phyloP scores from a whole-genome alignment of 2,329 filamentous ascomycete species.

The Gaeumannomyces tritici region DNA sequence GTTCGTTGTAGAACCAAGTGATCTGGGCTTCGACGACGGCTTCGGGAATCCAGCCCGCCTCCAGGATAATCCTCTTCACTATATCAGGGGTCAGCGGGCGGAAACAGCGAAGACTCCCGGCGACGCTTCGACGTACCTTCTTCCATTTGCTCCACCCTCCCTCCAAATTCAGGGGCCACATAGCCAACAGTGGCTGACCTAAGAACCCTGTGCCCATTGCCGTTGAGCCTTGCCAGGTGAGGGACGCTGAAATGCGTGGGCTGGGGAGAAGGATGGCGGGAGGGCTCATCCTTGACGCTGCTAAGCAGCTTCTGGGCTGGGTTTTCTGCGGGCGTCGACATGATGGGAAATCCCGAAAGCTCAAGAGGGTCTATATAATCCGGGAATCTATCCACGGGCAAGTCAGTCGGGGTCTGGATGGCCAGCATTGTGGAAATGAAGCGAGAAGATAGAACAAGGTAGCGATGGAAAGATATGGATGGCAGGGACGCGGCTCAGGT shows the following conservation, averaged over 20 bases:
- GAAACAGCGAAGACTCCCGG: not conserved
- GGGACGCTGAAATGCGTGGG: constrained; percentile 77
- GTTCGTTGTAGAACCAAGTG: constrained; percentile 93
- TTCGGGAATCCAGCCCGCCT: constrained; percentile 77
- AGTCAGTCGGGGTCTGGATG: constrained; percentile 21
- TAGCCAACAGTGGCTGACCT: constrained; percentile 90
- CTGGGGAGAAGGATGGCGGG: constrained; percentile 72
- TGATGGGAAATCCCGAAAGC: constrained; percentile 19
- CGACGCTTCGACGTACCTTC: constrained; percentile 40
- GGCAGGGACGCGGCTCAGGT: not conserved
- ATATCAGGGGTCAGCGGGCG: constrained; percentile 9
- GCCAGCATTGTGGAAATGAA: not conserved
- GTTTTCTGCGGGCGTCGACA: constrained; percentile 14
- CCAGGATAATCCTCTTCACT: constrained; percentile 75
- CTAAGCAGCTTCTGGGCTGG: constrained; percentile 17
- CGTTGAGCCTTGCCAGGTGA: constrained; percentile 36
- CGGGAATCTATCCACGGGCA: constrained; percentile 19
- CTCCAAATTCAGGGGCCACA: constrained; percentile 86
- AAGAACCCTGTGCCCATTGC: constrained; percentile 62
- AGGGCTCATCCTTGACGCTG: constrained; percentile 21
- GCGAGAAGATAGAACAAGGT: not conserved
- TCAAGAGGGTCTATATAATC: constrained; percentile 22
- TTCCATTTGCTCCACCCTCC: constrained; percentile 86
- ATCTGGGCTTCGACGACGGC: constrained; percentile 79
- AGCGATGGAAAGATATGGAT: not conserved